Base-by-base conservation (phyloP, 352 stramenopile genomes). In the Globisporangium canariense region DNA sequence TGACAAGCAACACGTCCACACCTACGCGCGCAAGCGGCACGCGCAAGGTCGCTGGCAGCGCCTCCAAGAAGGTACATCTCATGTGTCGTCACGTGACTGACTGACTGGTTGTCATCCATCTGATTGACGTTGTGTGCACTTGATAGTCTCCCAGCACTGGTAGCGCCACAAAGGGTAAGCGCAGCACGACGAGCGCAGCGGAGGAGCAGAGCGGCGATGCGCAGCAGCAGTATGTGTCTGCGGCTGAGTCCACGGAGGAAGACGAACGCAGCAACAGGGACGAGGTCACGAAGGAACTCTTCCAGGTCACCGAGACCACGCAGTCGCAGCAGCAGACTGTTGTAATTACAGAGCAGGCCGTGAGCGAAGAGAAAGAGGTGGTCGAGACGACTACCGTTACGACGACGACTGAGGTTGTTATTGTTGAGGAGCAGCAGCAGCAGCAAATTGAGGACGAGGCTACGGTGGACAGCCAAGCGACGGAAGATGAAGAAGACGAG, bases 401-500 rank as follows among this genome's bases (percentile, higher is more conserved):
- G 36, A 41, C 36, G 36, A 41, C 25, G 49, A 32, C 22, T 41
- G 25, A 61, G 49, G 32, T 36, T 8, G 36, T 41, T 41, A 11
- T 41, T 41, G 36, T 41, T 41, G 36, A 41, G 36, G 36, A 14
- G 36, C 36, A 41, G 36, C 36, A 14, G 32, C 32, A 41, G 36
- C 36, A 14, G 32, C 32, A 36, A 8, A 36, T 36, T 47, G 32
- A 68, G 2, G 59, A 62, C 28, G 51, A 76, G 4, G 56, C 68
- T 22, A 22, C 9, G 2, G 28, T 20, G 11, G 28, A 46, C 28
- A 45, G 45, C 58, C 30, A 28, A 34, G 43, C 32, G 16, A 43
- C 64, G 14, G 66, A 56, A 49, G 54, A 66, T 34, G 73, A 56
- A 54, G 54, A 67, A 34, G 73, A 84, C 34, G 74, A 81, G 16